Conservation (phyloP, 1,284 basidiomycete genomes). For the Peniophora sp. region DNA sequence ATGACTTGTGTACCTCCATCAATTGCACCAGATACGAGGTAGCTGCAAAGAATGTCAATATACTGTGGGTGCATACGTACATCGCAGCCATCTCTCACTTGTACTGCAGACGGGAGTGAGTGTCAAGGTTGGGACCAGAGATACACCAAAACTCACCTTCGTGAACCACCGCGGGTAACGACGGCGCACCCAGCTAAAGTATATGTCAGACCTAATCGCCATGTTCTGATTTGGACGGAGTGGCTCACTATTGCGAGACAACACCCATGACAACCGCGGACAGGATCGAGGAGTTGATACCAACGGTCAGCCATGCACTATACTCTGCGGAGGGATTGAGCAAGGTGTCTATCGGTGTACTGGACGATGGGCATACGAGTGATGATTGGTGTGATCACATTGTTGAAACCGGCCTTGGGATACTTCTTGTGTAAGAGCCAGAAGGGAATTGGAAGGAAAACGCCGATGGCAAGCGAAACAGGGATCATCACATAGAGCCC, state of each 20-base stretch:
- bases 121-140: background rate
- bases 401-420: slow-evolving; percentile 35
- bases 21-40: slow-evolving; percentile 9
- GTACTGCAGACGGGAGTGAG: background rate
- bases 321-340: slow-evolving; percentile 16
- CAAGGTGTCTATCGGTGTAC: slow-evolving; percentile 4
- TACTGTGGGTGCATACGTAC: no score
- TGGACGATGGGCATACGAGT: slow-evolving; percentile 10
- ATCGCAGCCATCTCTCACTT: background rate
- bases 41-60: no score
- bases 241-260: slow-evolving; percentile 37
- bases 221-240: background rate
- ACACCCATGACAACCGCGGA: slow-evolving; percentile 39
- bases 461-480: slow-evolving; percentile 30
- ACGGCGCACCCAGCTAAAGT: slow-evolving; percentile 7
- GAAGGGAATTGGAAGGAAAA: slow-evolving; percentile 40
- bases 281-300: slow-evolving; percentile 46
- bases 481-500: slow-evolving; percentile 33
- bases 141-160: slow-evolving; percentile 2
- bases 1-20: slow-evolving; percentile 13
- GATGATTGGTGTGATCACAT: slow-evolving; percentile 40
- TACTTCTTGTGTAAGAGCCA: slow-evolving; percentile 38
- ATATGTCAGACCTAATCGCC: background rate
- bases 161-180: slow-evolving; percentile 36
- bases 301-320: slow-evolving; percentile 32